These are phyloP conservation scores for Irpex sp. DNA, from an alignment of 1,284 basidiomycete genomes.

Conservation along the genomic window DNA sequence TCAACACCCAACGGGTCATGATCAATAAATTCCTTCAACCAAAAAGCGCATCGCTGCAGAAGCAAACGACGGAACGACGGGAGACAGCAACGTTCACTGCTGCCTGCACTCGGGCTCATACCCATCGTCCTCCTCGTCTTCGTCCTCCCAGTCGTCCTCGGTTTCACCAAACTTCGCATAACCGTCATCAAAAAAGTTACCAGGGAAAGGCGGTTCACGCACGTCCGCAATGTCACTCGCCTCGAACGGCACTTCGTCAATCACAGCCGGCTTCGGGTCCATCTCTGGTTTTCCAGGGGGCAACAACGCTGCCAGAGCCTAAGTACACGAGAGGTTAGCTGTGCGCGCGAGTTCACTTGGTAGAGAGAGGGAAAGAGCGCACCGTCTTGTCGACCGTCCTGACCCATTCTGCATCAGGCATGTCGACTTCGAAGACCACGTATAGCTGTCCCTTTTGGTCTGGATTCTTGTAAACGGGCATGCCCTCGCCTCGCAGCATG, in stretches of 20 bases:
- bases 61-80: neutral
- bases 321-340: neutral
- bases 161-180: conserved; percentile 69
- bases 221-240: conserved; percentile 76
- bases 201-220: conserved; percentile 69
- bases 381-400: conserved; percentile 56
- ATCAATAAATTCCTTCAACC: neutral
- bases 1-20: neutral
- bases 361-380: conserved; percentile 3
- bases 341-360: neutral
- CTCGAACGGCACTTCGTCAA: conserved; percentile 72
- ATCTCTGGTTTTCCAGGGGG: conserved; percentile 74
- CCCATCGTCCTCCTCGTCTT: conserved; percentile 65
- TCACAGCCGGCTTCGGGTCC: conserved; percentile 63
- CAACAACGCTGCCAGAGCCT: conserved; percentile 65
- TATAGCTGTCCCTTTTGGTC: conserved; percentile 79
- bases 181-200: conserved; percentile 69
- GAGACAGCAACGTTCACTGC: conserved; percentile 38
- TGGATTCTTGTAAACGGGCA: conserved; percentile 71
- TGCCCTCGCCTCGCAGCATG: conserved; percentile 78
- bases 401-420: conserved; percentile 75
- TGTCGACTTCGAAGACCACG: conserved; percentile 80
- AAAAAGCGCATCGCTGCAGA: neutral
- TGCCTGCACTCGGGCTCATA: conserved; percentile 63
- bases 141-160: conserved; percentile 48